Conservation (phyloP, 2,329 filamentous ascomycete genomes). For the Aureobasidium melanogenum region DNA sequence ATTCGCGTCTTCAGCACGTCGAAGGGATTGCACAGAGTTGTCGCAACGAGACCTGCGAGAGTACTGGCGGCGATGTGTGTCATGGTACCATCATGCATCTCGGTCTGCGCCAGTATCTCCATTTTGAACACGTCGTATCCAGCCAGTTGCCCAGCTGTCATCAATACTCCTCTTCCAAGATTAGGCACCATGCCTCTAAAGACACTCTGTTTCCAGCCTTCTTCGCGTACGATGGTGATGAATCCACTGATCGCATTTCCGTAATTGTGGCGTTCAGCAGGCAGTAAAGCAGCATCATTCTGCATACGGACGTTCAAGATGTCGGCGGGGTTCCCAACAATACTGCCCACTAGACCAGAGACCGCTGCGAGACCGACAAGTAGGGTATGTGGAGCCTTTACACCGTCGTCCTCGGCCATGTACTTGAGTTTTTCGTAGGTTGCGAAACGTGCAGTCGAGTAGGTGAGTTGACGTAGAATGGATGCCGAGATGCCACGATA, state of each 20-base stretch:
- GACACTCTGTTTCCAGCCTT: conserved; percentile 60
- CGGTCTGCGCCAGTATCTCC: conserved; percentile 56
- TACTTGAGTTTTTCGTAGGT: conserved; percentile 90
- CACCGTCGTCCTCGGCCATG: conserved; percentile 45
- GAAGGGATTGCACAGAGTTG: conserved; percentile 74
- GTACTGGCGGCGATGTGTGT: conserved; percentile 74
- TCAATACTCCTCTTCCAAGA: conserved; percentile 69
- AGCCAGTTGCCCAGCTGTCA: conserved; percentile 78
- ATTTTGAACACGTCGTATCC: conserved; percentile 78
- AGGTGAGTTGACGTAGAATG: conserved; percentile 82
- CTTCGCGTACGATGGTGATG: conserved; percentile 74
- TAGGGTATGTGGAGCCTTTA: conserved; percentile 58
- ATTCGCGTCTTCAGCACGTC: conserved; percentile 85
- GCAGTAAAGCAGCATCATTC: conserved; percentile 72
- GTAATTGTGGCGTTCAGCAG: conserved; percentile 72
- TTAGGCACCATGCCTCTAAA: conserved; percentile 86
- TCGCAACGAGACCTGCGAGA: conserved; percentile 72
- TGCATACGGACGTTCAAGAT: conserved; percentile 99
- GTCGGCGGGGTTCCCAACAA: conserved; percentile 90
- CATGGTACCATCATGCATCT: conserved; percentile 56
- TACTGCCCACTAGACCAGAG: conserved; percentile 79
- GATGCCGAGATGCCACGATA: conserved; percentile 81
- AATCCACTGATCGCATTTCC: conserved; percentile 81
- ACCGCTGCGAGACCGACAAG: conserved; percentile 74
- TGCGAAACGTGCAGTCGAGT: conserved; percentile 92